These are phyloP conservation scores for Phaeosphaeriaceae sp. DNA, from an alignment of 2,329 filamentous ascomycete species.

Conservation along the genomic window DNA sequence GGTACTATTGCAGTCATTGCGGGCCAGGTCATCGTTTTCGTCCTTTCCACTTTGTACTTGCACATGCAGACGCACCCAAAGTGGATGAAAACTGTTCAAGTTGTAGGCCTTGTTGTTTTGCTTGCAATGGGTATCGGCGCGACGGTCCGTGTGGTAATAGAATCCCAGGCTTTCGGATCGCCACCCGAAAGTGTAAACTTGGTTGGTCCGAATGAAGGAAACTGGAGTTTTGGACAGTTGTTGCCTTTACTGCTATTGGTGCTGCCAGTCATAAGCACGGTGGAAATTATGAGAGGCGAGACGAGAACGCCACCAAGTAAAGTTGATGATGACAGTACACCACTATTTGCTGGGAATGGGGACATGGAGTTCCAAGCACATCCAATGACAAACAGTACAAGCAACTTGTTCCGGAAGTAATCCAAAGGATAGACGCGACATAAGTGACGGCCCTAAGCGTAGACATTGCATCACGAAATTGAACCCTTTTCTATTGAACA, in stretches of 20 bases:
- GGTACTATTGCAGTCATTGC: conserved; percentile 68
- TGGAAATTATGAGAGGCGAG: conserved; percentile 65
- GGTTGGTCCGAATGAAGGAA: conserved; percentile 60
- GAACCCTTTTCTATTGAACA: no score
- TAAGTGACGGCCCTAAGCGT: no score
- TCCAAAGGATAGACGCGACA: background rate
- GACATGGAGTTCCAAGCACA: conserved; percentile 58
- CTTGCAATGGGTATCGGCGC: conserved; percentile 64
- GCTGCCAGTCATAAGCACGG: conserved; percentile 64
- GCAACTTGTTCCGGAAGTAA: conserved; percentile 28
- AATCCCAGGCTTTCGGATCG: conserved; percentile 66
- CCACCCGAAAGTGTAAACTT: conserved; percentile 56
- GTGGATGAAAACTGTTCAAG: conserved; percentile 63
- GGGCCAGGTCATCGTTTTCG: conserved; percentile 65
- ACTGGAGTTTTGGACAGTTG: conserved; percentile 69
- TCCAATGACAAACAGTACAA: conserved; percentile 49
- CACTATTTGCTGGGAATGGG: conserved; percentile 36
- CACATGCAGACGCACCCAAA: conserved; percentile 60
- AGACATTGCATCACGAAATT: no score
- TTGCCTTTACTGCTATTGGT: conserved; percentile 65
- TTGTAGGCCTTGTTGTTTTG: conserved; percentile 59
- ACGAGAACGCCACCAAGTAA: conserved; percentile 51
- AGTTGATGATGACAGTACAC: conserved; percentile 50
- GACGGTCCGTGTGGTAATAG: conserved; percentile 61
- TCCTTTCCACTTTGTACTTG: conserved; percentile 68